phyloP scores from a whole-genome alignment of 1,284 basidiomycete species.

The Hymenochaete sp. region DNA sequence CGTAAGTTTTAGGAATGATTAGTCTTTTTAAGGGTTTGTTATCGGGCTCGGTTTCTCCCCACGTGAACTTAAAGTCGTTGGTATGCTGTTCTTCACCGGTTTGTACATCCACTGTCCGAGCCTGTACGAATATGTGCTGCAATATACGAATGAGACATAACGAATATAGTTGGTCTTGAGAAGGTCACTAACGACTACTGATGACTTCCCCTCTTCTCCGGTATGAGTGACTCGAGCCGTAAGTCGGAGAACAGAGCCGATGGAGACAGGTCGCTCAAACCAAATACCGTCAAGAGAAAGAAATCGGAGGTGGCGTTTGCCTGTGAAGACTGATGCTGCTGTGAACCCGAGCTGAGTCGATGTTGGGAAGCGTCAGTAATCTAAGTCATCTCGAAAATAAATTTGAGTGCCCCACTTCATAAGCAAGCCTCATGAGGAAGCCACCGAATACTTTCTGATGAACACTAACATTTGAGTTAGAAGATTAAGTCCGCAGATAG shows the following conservation, averaged over 20 bases:
- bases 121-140: constrained; percentile 66
- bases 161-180: constrained; percentile 5
- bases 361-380: no score
- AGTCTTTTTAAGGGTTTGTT: constrained; percentile 35
- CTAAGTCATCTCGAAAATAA: background rate
- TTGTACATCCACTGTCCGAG: constrained; percentile 66
- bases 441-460: constrained; percentile 79
- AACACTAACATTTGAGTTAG: constrained; percentile 34
- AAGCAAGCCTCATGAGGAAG: constrained; percentile 56
- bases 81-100: constrained; percentile 61
- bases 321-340: constrained; percentile 64
- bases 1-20: constrained; percentile 65
- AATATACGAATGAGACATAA: constrained; percentile 14
- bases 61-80: constrained; percentile 68
- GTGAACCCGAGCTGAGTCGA: constrained; percentile 77
- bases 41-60: constrained; percentile 37
- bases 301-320: constrained; percentile 54
- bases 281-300: constrained; percentile 72
- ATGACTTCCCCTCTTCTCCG: constrained; percentile 34
- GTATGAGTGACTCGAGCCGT: constrained; percentile 61
- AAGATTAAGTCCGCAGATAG: background rate
- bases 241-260: constrained; percentile 70
- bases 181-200: constrained; percentile 40
- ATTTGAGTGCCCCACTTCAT: constrained; percentile 39
- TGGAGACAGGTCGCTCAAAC: constrained; percentile 73